Conservation (phyloP, 176 grass and related monocot genomes). For the Bothriochloa decipiens region DNA sequence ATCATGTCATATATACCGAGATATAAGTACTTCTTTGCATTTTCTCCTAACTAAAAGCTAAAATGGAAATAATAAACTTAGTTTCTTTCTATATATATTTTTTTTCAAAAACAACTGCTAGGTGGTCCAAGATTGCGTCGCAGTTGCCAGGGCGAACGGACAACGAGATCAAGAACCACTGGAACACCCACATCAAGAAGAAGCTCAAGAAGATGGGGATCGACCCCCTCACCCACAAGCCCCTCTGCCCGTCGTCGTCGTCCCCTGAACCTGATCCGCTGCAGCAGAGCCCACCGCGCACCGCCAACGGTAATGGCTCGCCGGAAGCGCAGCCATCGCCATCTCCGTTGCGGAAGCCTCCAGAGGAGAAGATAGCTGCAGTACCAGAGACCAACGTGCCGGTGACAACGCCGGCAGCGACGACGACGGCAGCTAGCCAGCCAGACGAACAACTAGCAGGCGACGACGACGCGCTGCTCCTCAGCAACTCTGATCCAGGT, state of each 20-base stretch:
- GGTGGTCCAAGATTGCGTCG: constrained; percentile 79
- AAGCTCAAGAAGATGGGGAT: constrained; percentile 85
- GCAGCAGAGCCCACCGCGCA: not conserved
- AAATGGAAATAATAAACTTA: no score
- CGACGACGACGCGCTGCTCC: not conserved
- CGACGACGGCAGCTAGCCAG: not conserved
- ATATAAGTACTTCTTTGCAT: no score
- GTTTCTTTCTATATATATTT: no score
- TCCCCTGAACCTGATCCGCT: not conserved
- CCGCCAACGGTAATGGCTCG: not conserved
- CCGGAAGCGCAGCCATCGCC: not conserved
- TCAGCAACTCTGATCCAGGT: constrained; percentile 26
- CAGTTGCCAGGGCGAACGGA: constrained; percentile 63
- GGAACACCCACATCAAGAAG: constrained; percentile 92
- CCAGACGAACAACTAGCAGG: not conserved
- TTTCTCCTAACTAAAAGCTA: no score
- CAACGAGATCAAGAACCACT: constrained; percentile 94
- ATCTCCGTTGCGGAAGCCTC: not conserved
- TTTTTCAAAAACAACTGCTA: not conserved
- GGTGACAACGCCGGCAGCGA: no score
- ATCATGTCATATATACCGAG: no score
- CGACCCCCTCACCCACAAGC: constrained; percentile 75
- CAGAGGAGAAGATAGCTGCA: not conserved
- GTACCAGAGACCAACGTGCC: not conserved
- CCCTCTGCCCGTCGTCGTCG: constrained; percentile 17